Base-by-base conservation (phyloP, 2,329 filamentous ascomycete genomes). In the Claviceps fusiformis region DNA sequence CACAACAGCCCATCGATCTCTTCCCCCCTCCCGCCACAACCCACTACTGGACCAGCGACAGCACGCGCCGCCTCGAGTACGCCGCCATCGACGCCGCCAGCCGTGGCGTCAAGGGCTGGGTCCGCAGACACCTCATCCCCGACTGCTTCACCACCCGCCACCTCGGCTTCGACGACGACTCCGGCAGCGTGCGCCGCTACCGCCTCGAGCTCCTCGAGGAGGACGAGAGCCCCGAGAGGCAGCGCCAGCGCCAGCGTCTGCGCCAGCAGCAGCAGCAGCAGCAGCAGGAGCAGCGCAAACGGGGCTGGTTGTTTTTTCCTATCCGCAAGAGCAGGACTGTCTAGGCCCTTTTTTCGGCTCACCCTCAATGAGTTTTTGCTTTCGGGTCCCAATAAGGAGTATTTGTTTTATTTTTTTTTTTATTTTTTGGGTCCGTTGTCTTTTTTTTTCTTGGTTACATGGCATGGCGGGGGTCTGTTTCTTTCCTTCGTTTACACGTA, bases 31-130 rank as follows among this genome's bases (percentile, higher is more conserved):
- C 79, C 4, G 75, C 77, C 60, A 83, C 82, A 3, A 80, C 79
- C 1, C 80, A 84, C 63, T 85, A 85, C 68, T 85, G 82, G 82
- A 85, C 81, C 1, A 83, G 79, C 62, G 79, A 84, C 63, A 73
- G 73, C 54, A 84, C 81, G 0, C 74, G 82, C 3, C 73, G 80
- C 11, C 72, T 83, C 3, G 82, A 85, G 68, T 85, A 85, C 61
- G 82, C 81, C 0, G 82, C 82, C 55, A 85, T 85, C 45, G 82
- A 85, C 52, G 80, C 81, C 0, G 80, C 81, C 2, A 77, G 75
- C 41, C 73, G 74, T 1, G 82, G 82, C 5, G 71, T 85, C 35
- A 76, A 76, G 59, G 82, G 81, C 13, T 85, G 82, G 77, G 62
- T 83, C 39, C 71, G 77, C 64, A 73, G 75, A 47, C 73, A 78